Base-by-base conservation (phyloP, 345 rosid species). In the Eucalyptus decipiens region DNA sequence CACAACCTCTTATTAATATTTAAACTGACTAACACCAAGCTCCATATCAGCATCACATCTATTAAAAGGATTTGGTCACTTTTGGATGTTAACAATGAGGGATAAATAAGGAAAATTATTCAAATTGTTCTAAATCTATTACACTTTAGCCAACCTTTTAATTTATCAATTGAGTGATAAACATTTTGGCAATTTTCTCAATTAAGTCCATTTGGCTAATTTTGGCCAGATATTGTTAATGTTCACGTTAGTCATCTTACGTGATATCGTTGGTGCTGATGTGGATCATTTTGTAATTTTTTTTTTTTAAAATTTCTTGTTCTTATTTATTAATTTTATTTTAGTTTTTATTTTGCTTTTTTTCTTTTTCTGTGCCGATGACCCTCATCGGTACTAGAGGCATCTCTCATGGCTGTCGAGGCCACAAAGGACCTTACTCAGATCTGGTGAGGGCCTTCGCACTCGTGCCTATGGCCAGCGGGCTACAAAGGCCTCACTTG, bases 241-340 rank as follows among this genome's bases (percentile, higher is more conserved):
- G 1, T 56, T 4, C 0, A 4, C 6, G 1, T 9, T 0, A 2
- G 13, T 56, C 2, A 56, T 23, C 13, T 10, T 56, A 56, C 0
- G 6, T 24, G 30, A 21, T 3, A 56, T 1, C 0, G 0, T 56
- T 56, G 12, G 2, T 24, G 12, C 6, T 56, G 3, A 56, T 24
- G 1, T 24, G 0, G 30, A 56, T 24, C 11, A 56, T 56, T 56
- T 56, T 23, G 28, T 23, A 54, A 3, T 8, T 54, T 4, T 54
- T 7, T 18, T 54, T 56, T 54, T 54, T 3, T 5, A 0, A 51
- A 51, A 52, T 19, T 19, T 52, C 24, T 19, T 52, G 0, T 19
- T 52, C 24, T 52, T 52, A 52, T 52, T 52, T 52, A 1, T 52
- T 52, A 19, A 52, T 3, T 52, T 52, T 19, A 7, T 18, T 52